Conservation (phyloP, 78 protist species). For the Dictyostelium brefeldianum region DNA sequence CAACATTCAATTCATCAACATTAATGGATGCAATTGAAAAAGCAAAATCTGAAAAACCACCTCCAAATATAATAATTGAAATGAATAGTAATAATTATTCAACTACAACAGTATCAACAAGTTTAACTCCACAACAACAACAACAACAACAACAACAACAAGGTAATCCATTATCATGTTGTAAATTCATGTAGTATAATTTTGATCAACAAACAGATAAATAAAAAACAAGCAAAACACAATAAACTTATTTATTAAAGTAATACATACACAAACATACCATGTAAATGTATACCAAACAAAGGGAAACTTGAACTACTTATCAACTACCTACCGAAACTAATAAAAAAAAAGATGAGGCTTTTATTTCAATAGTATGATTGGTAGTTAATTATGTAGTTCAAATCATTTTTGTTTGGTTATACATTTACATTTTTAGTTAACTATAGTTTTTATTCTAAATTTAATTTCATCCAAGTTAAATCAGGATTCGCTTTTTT, state of each 20-base stretch:
- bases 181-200: slow-evolving; percentile 51
- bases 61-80: slow-evolving; percentile 3
- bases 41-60: slow-evolving; percentile 52
- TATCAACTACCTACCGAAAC: no score
- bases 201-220: no score
- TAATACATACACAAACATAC: no score
- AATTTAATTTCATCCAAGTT: slow-evolving; percentile 25
- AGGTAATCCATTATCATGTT: slow-evolving; percentile 63
- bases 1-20: slow-evolving; percentile 38
- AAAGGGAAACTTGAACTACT: no score
- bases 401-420: no score
- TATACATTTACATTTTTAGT: neutral
- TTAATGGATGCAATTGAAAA: slow-evolving; percentile 53
- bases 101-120: neutral
- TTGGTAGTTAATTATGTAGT: no score
- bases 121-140: neutral
- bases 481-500: neutral
- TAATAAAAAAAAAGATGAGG: no score
- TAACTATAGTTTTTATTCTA: neutral
- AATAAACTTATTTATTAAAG: no score
- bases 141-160: neutral
- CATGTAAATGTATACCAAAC: no score
- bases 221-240: no score
- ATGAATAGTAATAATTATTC: slow-evolving; percentile 8
- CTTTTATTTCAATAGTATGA: no score